Conservation (phyloP, 208 protist species). For the Wallacemonas sp. region DNA sequence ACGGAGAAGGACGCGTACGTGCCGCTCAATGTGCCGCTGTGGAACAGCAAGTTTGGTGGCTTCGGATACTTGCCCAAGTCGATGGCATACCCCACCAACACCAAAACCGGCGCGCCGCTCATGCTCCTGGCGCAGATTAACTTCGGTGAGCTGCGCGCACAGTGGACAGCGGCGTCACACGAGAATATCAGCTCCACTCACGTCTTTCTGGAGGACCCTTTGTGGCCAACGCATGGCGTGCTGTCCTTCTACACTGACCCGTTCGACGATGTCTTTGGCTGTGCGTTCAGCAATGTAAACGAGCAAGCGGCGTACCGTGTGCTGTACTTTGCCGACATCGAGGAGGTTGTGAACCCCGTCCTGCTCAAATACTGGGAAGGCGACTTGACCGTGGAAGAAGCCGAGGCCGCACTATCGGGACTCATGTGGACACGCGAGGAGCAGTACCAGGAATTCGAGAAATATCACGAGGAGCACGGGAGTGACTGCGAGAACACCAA, state of each 20-base stretch:
- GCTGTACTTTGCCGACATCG: slow-evolving; percentile 25
- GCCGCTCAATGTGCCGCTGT: slow-evolving; percentile 21
- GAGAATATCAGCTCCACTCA: slow-evolving; percentile 1
- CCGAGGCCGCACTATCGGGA: slow-evolving; percentile 3
- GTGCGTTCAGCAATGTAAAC: neutral
- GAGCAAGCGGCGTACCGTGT: slow-evolving; percentile 16
- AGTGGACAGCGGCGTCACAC: slow-evolving; percentile 1
- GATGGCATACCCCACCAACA: slow-evolving; percentile 17
- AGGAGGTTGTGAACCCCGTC: slow-evolving; percentile 11
- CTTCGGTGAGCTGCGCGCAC: slow-evolving; percentile 23
- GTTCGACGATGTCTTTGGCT: slow-evolving; percentile 22
- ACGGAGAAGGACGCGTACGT: neutral
- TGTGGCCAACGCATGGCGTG: slow-evolving; percentile 17
- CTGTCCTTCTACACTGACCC: slow-evolving; percentile 25
- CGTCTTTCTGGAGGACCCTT: slow-evolving; percentile 3
- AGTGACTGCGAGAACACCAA: neutral
- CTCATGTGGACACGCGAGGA: slow-evolving; percentile 28
- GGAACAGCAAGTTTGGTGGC: slow-evolving; percentile 26
- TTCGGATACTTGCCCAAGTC: slow-evolving; percentile 25
- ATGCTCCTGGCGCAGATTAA: slow-evolving; percentile 26
- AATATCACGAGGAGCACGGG: neutral
- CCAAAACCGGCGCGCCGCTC: slow-evolving; percentile 11
- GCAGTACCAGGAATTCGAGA: slow-evolving; percentile 21
- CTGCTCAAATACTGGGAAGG: slow-evolving; percentile 3
- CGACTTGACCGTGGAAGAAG: neutral